These are phyloP conservation scores for Drechslerella dactyloides DNA, from an alignment of 2,329 filamentous ascomycete species.

Conservation along the genomic window DNA sequence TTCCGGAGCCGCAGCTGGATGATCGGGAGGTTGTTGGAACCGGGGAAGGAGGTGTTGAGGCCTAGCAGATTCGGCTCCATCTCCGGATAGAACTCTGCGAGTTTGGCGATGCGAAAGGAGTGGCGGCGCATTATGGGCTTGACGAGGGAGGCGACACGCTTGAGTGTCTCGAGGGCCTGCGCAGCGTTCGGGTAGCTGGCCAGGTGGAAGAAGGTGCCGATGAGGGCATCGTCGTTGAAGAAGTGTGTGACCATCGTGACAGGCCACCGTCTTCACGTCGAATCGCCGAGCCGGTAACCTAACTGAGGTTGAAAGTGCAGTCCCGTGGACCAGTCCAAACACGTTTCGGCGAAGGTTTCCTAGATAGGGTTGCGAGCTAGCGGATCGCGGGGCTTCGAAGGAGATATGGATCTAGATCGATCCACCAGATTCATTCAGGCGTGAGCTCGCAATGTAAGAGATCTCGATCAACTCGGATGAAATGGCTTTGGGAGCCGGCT, in stretches of 20 bases:
- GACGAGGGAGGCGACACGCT: conserved; percentile 82
- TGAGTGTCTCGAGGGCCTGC: conserved; percentile 64
- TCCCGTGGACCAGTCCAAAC: too few species aligned
- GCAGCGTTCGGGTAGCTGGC: conserved; percentile 64
- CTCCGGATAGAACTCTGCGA: conserved; percentile 84
- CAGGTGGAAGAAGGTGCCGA: conserved; percentile 56
- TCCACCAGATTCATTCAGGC: too few species aligned
- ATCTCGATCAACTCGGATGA: neutral
- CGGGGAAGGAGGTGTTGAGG: conserved; percentile 46
- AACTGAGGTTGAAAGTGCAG: too few species aligned
- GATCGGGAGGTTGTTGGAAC: conserved; percentile 29
- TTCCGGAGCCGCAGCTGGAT: conserved; percentile 85
- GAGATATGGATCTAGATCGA: too few species aligned
- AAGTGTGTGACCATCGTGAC: conserved; percentile 48
- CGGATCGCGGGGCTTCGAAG: too few species aligned
- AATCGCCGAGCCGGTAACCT: too few species aligned
- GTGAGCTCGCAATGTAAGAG: conserved; percentile 5
- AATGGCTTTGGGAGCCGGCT: neutral
- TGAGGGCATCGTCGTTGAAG: conserved; percentile 49
- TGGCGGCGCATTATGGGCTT: conserved; percentile 94
- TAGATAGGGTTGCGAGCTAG: too few species aligned
- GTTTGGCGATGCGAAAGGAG: conserved; percentile 76
- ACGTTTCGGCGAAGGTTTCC: too few species aligned
- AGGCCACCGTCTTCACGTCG: neutral
- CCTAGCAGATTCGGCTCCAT: conserved; percentile 45